These are phyloP conservation scores for Botrytis squamosa DNA, from an alignment of 2,329 filamentous ascomycete genomes.

Conservation along the genomic window DNA sequence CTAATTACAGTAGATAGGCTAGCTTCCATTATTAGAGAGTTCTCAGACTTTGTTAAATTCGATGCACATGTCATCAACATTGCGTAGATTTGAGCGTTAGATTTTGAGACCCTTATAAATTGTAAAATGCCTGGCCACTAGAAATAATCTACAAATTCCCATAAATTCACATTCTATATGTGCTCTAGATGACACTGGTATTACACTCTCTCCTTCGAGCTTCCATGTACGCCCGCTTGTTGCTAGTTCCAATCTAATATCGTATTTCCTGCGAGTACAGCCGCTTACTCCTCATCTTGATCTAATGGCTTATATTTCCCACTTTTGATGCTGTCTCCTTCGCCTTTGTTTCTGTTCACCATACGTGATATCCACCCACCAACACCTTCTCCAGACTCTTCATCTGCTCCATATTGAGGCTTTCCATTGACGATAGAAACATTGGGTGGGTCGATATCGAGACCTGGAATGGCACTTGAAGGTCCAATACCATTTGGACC, in stretches of 20 bases:
- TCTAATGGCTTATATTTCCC: slow-evolving; percentile 41
- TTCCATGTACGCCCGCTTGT: slow-evolving; percentile 27
- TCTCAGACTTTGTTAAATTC: not conserved
- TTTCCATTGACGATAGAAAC: slow-evolving; percentile 54
- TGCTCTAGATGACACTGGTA: slow-evolving; percentile 23
- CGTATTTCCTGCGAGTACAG: slow-evolving; percentile 1
- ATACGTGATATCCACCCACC: slow-evolving; percentile 70
- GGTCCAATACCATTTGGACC: slow-evolving; percentile 48
- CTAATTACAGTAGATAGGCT: not conserved
- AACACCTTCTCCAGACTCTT: slow-evolving; percentile 50
- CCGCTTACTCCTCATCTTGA: slow-evolving; percentile 44
- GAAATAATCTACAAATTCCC: slow-evolving; percentile 18
- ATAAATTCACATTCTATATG: slow-evolving; percentile 17
- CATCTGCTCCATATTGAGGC: slow-evolving; percentile 41
- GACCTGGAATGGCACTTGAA: slow-evolving; percentile 70
- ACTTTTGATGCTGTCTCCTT: slow-evolving; percentile 33
- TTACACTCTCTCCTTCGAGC: slow-evolving; percentile 15
- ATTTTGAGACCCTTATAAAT: not conserved
- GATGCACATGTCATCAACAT: not conserved
- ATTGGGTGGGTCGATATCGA: slow-evolving; percentile 78
- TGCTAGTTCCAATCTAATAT: slow-evolving; percentile 20
- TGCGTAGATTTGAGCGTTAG: not conserved
- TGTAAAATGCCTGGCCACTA: not conserved
- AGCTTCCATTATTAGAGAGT: not conserved
- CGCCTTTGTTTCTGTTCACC: slow-evolving; percentile 53